Conservation (phyloP, 2,329 filamentous ascomycete species). For the Falciphora oryzae region DNA sequence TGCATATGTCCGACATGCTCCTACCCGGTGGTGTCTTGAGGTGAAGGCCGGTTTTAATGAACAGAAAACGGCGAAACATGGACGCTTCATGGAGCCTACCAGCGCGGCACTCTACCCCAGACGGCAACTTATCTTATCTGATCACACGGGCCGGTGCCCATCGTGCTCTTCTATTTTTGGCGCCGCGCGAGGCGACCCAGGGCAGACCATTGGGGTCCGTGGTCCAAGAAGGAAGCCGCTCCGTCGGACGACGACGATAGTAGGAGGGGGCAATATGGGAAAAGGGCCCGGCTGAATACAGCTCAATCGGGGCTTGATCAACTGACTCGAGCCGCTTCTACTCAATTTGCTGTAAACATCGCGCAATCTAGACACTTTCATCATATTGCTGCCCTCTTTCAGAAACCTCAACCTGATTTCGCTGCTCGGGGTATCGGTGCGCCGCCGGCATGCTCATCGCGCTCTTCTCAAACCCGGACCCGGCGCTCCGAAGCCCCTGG, state of each 20-base stretch:
- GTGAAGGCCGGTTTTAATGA: slow-evolving; percentile 16
- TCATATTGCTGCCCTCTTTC: background rate
- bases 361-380: background rate
- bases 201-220: background rate
- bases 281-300: slow-evolving; percentile 24
- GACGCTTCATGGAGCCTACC: background rate
- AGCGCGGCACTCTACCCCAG: slow-evolving; percentile 8
- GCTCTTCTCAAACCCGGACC: too few relatives aligned
- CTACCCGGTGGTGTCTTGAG: slow-evolving; percentile 13
- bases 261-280: slow-evolving; percentile 21
- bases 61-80: background rate
- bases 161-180: background rate
- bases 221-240: background rate
- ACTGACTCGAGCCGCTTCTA: background rate
- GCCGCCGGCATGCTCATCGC: background rate
- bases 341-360: background rate
- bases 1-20: background rate
- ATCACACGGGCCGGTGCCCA: background rate
- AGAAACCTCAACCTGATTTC: background rate
- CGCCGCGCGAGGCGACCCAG: too few relatives aligned
- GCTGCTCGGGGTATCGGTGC: too few relatives aligned
- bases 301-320: slow-evolving; percentile 8
- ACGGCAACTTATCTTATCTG: slow-evolving; percentile 19
- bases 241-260: background rate
- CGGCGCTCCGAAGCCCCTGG: background rate